These are phyloP conservation scores for Populus hybrid DNA, from an alignment of 441 rosid species.

Conservation along the genomic window DNA sequence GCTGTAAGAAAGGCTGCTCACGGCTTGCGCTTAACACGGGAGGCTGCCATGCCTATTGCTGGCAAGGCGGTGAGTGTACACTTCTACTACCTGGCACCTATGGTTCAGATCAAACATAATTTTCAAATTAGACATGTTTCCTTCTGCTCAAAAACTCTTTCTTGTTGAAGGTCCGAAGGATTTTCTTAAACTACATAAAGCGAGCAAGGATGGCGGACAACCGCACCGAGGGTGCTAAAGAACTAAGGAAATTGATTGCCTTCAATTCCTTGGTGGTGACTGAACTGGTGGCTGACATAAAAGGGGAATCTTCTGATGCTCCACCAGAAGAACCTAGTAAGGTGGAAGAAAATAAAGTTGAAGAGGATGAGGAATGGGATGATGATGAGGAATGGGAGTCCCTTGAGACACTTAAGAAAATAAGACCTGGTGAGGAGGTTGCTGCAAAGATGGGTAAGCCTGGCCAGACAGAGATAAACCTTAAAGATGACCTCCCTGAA, in stretches of 20 bases:
- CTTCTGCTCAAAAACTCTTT: conserved; percentile 10
- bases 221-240: conserved; percentile 77
- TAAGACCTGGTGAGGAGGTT: conserved; percentile 60
- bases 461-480: conserved; percentile 85
- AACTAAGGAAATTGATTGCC: conserved; percentile 78
- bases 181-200: conserved; percentile 68
- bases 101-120: neutral
- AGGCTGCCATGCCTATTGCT: conserved; percentile 84
- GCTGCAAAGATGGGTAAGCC: conserved; percentile 58
- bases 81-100: too few species aligned
- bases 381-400: conserved; percentile 67
- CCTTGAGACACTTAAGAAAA: conserved; percentile 68
- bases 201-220: conserved; percentile 67
- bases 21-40: conserved; percentile 70
- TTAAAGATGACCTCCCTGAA: conserved; percentile 81
- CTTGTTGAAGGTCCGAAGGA: conserved; percentile 48
- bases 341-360: conserved; percentile 32
- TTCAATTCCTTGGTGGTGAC: conserved; percentile 79
- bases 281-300: conserved; percentile 79
- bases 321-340: conserved; percentile 37
- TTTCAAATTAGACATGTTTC: neutral
- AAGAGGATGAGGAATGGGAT: conserved; percentile 65
- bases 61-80: conserved; percentile 70
- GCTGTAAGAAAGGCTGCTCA: conserved; percentile 83
- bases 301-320: conserved; percentile 70